Evolutionary conservation across 768 basidiomycete species (phyloP).

Genomic region (Lentinula sp.): DNA sequence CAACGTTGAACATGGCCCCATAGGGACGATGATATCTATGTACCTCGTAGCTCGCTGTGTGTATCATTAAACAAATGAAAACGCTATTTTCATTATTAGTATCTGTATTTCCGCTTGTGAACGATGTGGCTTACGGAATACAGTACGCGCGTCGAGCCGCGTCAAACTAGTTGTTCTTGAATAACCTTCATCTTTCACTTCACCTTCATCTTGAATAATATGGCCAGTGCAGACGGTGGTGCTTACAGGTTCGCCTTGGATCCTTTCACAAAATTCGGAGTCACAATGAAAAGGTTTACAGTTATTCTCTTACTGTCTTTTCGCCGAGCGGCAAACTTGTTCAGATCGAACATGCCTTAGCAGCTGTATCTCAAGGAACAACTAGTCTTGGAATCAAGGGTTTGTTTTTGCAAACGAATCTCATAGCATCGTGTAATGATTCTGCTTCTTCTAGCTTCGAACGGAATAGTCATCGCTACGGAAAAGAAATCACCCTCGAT

Average conservation of each 20-base stretch:
- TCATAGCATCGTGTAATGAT: neutral
- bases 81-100: too few relatives aligned
- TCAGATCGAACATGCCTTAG: conserved; percentile 99
- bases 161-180: neutral
- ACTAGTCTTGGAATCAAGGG: conserved; percentile 99
- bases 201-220: conserved; percentile 19
- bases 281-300: conserved; percentile 24
- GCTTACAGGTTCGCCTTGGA: conserved; percentile 52
- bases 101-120: neutral
- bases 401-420: conserved; percentile 24
- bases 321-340: conserved; percentile 98
- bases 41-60: too few relatives aligned
- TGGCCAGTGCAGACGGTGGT: conserved; percentile 80
- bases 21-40: too few relatives aligned
- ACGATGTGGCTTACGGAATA: neutral
- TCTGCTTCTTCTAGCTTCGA: conserved; percentile 62
- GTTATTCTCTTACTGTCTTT: conserved; percentile 99
- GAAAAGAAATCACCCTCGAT: conserved; percentile 99
- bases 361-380: conserved; percentile 91
- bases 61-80: too few relatives aligned
- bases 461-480: conserved; percentile 98
- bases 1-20: too few relatives aligned
- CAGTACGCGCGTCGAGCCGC: conserved; percentile 3
- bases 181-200: neutral
- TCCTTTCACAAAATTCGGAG: neutral